A percentile compares a stretch with the other conserved stretches of the same genome.
Conservation (phyloP, 148 eudicot genomes). For the Silene conica region DNA sequence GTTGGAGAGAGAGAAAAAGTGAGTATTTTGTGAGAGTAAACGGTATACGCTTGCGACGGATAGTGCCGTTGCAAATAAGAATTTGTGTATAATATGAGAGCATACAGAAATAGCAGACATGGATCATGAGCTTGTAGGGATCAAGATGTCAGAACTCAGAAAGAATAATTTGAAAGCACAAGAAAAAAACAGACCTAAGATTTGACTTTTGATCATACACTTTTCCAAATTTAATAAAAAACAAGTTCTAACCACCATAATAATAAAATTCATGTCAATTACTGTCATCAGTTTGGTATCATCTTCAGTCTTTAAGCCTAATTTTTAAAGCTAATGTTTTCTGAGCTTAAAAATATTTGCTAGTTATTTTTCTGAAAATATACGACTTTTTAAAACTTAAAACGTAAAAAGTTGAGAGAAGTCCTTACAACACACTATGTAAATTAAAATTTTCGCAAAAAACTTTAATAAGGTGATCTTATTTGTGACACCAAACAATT, state of each 20-base stretch:
- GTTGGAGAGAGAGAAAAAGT: too few species aligned
- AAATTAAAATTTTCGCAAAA: neutral
- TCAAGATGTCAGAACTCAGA: conserved; percentile 19
- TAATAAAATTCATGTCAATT: neutral
- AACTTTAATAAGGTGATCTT: too few species aligned
- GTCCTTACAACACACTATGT: too few species aligned
- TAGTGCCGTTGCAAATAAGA: too few species aligned
- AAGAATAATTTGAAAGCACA: conserved; percentile 29
- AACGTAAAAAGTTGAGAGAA: too few species aligned
- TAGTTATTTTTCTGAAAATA: too few species aligned
- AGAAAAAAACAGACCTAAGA: conserved; percentile 21
- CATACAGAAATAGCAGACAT: conserved; percentile 10
- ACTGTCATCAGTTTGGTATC: neutral
- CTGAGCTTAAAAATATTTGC: neutral
- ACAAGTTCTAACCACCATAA: neutral
- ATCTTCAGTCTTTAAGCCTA: neutral
- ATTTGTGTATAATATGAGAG: neutral
- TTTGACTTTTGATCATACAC: conserved; percentile 25
- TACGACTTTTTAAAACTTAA: too few species aligned
- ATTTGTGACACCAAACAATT: too few species aligned
- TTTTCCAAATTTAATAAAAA: neutral
- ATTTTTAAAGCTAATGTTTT: too few species aligned
- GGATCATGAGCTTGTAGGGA: conserved; percentile 13
- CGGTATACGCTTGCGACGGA: too few species aligned
- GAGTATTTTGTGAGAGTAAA: too few species aligned